phyloP scores from a whole-genome alignment of 169 alveolate genomes.

The Cryptosporidium sp. region DNA sequence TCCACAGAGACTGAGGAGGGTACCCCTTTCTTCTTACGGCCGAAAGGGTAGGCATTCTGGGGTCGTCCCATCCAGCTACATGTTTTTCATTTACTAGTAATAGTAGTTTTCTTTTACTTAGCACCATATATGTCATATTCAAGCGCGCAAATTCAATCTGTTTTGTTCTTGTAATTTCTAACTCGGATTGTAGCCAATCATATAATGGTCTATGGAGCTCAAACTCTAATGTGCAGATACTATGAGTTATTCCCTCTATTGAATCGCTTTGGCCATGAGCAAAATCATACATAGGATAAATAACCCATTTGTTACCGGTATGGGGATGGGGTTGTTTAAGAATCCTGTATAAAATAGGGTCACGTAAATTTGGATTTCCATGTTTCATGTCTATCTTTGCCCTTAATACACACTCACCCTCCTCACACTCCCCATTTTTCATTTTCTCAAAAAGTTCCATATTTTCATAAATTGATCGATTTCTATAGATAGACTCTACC shows the following conservation, averaged over 20 bases:
- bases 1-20: constrained; percentile 90
- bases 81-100: constrained; percentile 90
- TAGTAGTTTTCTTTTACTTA: constrained; percentile 95
- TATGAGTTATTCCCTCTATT: constrained; percentile 96
- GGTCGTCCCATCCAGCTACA: constrained; percentile 99
- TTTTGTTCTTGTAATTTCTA: constrained; percentile 85
- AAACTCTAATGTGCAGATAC: constrained; percentile 98
- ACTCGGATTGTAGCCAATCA: constrained; percentile 97
- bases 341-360: constrained; percentile 95
- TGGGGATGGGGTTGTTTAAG: constrained; percentile 93
- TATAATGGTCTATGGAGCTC: constrained; percentile 98
- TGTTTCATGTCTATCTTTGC: constrained; percentile 98
- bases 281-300: constrained; percentile 99
- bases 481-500: constrained; percentile 92
- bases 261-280: constrained; percentile 99
- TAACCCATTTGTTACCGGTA: constrained; percentile 97
- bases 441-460: constrained; percentile 93
- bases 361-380: constrained; percentile 97
- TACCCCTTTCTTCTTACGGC: constrained; percentile 98
- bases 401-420: constrained; percentile 95
- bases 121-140: constrained; percentile 95
- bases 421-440: constrained; percentile 95
- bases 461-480: constrained; percentile 96
- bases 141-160: constrained; percentile 98
- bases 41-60: constrained; percentile 97